These are phyloP conservation scores for Pseudotsuga menziesii DNA, from an alignment of 75 land plant species.

Conservation along the genomic window DNA sequence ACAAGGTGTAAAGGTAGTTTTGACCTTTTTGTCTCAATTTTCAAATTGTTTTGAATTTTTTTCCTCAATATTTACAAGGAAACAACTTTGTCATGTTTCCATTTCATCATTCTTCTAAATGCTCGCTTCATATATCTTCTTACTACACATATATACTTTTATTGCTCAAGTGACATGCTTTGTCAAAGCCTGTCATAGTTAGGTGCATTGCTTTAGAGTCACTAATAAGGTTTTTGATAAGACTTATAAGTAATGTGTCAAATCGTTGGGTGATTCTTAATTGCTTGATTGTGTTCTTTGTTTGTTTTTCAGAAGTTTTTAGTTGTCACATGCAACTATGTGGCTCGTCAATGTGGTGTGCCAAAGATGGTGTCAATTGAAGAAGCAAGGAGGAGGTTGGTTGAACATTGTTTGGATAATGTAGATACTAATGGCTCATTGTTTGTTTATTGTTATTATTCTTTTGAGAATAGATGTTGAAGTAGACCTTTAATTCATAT, in stretches of 20 bases:
- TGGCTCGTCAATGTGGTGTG: constrained; percentile 33
- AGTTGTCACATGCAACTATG: constrained; percentile 43
- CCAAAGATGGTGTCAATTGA: constrained; percentile 41
- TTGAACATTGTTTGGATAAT: background rate
- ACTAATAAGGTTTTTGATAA: background rate
- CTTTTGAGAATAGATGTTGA: background rate
- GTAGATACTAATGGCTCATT: background rate
- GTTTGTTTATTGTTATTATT: background rate
- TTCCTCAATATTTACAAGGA: no score
- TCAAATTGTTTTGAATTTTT: background rate
- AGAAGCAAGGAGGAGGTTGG: constrained; percentile 28
- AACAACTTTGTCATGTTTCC: background rate
- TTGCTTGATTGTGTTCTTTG: background rate
- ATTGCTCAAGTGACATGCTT: constrained; percentile 2
- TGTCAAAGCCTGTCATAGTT: background rate
- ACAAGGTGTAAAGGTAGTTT: background rate
- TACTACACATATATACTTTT: background rate
- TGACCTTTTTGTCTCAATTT: background rate
- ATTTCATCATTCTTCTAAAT: background rate
- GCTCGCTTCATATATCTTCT: background rate
- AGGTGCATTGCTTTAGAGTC: background rate
- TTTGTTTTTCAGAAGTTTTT: constrained; percentile 29
- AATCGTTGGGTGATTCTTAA: no score
- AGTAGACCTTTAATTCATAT: background rate
- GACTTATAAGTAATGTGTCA: background rate